Base-by-base conservation (phyloP, 1,284 basidiomycete genomes). In the Heterobasidion irregulare region DNA sequence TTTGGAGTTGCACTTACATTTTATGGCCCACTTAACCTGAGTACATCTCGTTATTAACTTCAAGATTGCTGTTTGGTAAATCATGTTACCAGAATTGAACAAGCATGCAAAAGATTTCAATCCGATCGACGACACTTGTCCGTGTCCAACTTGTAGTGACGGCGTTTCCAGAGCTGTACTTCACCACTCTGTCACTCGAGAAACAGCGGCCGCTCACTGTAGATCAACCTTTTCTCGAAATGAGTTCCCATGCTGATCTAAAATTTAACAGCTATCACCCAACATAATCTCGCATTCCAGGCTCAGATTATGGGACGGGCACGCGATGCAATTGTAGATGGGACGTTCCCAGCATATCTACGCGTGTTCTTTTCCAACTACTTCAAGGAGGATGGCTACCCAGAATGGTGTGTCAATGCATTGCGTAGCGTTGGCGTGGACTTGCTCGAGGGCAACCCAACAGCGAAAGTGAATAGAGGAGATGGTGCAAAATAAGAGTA, bases 1-100 rank as follows among this genome's bases (percentile, higher is more conserved):
- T 94, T 94, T 65, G 91, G 91, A 1, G 86, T 94, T 13, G 92
- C 91, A 3, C 67, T 94, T 56, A 93, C 92, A 8, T 82, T 82
- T 63, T 75, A 72, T 15, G 91, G 91, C 0, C 89, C 90, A 8
- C 63, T 94, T 16, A 93, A 93, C 66, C 77, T 93, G 15, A 80
- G 89, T 88, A 61, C 52, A 80, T 70, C 19, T 18, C 49, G 48
- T 38, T 5, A 26, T 6, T 26, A 33, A 26, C 8, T 36, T 48
- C 36, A 26, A 26, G 4, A 26, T 36, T 48, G 32, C n/a, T 35
- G 18, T 16, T 41, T 38, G 19, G 8, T 49, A 50, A 12, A 26
- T 47, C 26, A 46, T 43, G 15, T 9, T 12, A 50, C 36, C 59
- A 82, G 89, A 79, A 58, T 73, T 92, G 34, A 78, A 75, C 55